Base-by-base conservation (phyloP, 2,329 filamentous ascomycete species). In the Hortaea werneckii region DNA sequence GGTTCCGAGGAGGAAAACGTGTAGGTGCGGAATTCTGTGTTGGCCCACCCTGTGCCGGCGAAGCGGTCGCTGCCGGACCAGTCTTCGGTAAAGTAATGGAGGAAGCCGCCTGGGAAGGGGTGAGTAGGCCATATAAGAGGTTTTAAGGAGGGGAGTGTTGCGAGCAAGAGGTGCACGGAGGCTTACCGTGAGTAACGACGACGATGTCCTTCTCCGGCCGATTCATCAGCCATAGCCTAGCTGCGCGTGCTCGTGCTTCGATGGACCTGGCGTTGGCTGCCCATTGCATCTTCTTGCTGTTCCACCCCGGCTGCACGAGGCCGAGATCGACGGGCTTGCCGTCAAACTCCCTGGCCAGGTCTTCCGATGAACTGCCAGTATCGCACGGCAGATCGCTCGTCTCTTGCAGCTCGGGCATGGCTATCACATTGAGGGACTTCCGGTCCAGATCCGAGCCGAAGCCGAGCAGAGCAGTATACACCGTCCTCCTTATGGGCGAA, bases 31-130 rank as follows among this genome's bases (percentile, higher is more conserved):
- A 72, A 81, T 65, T 89, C 84, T 43, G 82, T 82, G 62, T 89
- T 89, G 6, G 64, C 60, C 85, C 85, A 89, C 5, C 78, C 82
- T 7, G 84, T 88, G 35, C 81, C 73, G 49, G 67, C 60, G 53
- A 69, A 71, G 38, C 65, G 60, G 41, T 68, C 70, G 56, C 56
- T 74, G 37, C 80, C 83, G 44, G 79, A 72, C 79, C 82, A 94
- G 58, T 94, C 87, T 54, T 88, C 78, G 0, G 86, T 92, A 51
- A 95, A 68, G 58, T 87, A 94, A 63, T 95, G 88, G 57, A 94
- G 62, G 55, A 89, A 85, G 1, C 84, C 85, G 42, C 54, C 50
- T 58, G 37, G 1, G n/a, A 42, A n/a, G n/a, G 9, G 9, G 32
- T 35, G 32, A 35, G 32, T 3, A 12, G 9, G 10, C 12, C n/a